phyloP scores from a whole-genome alignment of 805 yeast genomes.

The Blastobotrys mokoenaii region DNA sequence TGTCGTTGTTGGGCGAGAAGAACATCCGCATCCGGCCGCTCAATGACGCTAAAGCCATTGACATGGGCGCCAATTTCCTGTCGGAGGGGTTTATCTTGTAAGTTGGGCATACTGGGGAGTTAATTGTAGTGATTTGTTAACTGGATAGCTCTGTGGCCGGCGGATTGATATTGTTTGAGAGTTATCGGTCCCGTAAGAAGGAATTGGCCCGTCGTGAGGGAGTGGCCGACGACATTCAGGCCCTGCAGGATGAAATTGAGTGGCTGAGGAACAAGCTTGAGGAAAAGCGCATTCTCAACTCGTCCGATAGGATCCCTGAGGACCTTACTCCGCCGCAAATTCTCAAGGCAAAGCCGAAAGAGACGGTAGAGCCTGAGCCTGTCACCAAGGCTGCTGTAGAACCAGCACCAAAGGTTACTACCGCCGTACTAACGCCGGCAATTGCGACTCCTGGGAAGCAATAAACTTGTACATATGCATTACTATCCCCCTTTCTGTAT shows the following conservation, averaged over 20 bases:
- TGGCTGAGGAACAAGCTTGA: conserved; percentile 37
- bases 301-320: too few relatives aligned
- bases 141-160: conserved; percentile 55
- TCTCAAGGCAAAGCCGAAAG: too few relatives aligned
- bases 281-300: conserved; percentile 27
- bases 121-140: background rate
- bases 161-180: conserved; percentile 61
- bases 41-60: conserved; percentile 75
- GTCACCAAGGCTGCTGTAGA: too few relatives aligned
- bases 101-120: background rate
- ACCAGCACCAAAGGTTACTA: too few relatives aligned
- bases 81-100: conserved; percentile 66
- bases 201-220: conserved; percentile 53
- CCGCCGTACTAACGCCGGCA: too few relatives aligned
- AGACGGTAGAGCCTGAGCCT: too few relatives aligned
- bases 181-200: conserved; percentile 57
- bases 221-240: conserved; percentile 62
- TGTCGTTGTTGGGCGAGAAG: conserved; percentile 48
- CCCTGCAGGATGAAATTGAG: conserved; percentile 62
- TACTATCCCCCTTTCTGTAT: too few relatives aligned
- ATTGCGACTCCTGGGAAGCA: too few relatives aligned
- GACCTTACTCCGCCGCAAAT: too few relatives aligned
- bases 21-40: conserved; percentile 59
- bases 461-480: too few relatives aligned
- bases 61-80: conserved; percentile 69